Percentiles rank a stretch among this genome's conserved stretches.
Conservation (phyloP, 208 protist genomes). For the Trypanosoma conorhini region DNA sequence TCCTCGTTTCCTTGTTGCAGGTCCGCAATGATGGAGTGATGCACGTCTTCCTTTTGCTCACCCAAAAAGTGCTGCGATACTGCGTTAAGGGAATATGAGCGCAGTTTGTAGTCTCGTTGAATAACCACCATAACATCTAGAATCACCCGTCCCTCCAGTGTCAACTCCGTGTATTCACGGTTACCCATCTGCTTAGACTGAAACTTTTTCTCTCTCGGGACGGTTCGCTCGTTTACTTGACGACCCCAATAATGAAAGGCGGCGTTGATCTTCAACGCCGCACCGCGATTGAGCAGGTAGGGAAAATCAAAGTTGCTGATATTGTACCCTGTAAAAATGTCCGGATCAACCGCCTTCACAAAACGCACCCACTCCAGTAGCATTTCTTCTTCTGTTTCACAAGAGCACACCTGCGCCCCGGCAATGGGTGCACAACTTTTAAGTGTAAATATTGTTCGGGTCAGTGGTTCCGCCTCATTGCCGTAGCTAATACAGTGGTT, state of each 20-base stretch:
- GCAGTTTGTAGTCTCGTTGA: slow-evolving; percentile 98
- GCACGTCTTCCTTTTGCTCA: slow-evolving; percentile 99
- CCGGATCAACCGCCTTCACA: slow-evolving; percentile 88
- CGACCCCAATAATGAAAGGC: slow-evolving; percentile 93
- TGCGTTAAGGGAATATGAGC: slow-evolving; percentile 99
- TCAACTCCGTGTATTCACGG: slow-evolving; percentile 98
- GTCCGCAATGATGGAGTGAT: slow-evolving; percentile 98
- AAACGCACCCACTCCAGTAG: slow-evolving; percentile 91
- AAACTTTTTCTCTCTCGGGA: slow-evolving; percentile 95
- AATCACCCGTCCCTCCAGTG: slow-evolving; percentile 96
- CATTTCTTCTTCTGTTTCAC: slow-evolving; percentile 94
- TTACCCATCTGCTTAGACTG: slow-evolving; percentile 98
- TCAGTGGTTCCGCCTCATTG: slow-evolving; percentile 55
- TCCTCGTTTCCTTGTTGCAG: slow-evolving; percentile 96
- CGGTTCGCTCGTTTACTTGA: slow-evolving; percentile 87
- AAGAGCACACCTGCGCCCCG: slow-evolving; percentile 94
- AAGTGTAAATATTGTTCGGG: slow-evolving; percentile 93
- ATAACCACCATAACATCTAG: slow-evolving; percentile 98
- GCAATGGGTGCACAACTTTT: slow-evolving; percentile 95
- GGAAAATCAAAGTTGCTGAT: slow-evolving; percentile 99
- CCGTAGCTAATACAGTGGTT: slow-evolving; percentile 96
- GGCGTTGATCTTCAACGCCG: slow-evolving; percentile 80
- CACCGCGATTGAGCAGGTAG: slow-evolving; percentile 97
- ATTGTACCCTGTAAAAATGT: slow-evolving; percentile 99
- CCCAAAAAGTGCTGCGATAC: slow-evolving; percentile 98